phyloP scores from a whole-genome alignment of 257 asterid species.

The Fraxinus quadrangulata region DNA sequence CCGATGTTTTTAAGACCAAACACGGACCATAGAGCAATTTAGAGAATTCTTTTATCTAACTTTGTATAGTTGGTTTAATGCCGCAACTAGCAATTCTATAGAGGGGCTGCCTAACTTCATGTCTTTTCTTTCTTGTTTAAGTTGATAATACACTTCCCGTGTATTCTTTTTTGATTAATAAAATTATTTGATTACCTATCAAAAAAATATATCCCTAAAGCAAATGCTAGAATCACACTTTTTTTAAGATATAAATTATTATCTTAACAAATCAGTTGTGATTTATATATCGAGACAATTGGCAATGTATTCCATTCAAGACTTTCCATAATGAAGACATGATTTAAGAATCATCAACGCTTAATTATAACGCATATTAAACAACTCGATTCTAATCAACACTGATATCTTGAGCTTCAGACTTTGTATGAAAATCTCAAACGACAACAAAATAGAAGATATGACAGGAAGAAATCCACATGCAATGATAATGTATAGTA shows the following conservation, averaged over 20 bases:
- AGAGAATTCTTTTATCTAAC: too few species aligned
- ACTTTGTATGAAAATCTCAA: not conserved
- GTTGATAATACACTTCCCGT: too few species aligned
- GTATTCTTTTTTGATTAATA: too few species aligned
- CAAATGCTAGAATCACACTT: slow-evolving; percentile 4
- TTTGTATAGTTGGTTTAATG: too few species aligned
- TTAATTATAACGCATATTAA: slow-evolving; percentile 5
- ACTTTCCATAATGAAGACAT: not conserved
- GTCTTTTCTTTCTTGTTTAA: too few species aligned
- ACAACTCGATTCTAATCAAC: not conserved
- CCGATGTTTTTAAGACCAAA: too few species aligned
- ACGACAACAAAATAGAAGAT: slow-evolving; percentile 6
- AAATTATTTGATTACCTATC: too few species aligned
- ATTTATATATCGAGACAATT: not conserved
- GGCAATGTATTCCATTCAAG: not conserved
- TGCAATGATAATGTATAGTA: not conserved
- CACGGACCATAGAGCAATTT: too few species aligned
- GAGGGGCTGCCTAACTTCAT: too few species aligned
- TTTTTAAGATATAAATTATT: not conserved
- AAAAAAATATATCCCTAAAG: not conserved
- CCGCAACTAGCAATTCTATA: too few species aligned
- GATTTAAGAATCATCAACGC: not conserved
- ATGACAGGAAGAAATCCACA: not conserved
- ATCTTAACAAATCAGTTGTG: not conserved
- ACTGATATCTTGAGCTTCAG: slow-evolving; percentile 3